Base-by-base conservation (phyloP, 257 asterid species). In the Plantago ovata region DNA sequence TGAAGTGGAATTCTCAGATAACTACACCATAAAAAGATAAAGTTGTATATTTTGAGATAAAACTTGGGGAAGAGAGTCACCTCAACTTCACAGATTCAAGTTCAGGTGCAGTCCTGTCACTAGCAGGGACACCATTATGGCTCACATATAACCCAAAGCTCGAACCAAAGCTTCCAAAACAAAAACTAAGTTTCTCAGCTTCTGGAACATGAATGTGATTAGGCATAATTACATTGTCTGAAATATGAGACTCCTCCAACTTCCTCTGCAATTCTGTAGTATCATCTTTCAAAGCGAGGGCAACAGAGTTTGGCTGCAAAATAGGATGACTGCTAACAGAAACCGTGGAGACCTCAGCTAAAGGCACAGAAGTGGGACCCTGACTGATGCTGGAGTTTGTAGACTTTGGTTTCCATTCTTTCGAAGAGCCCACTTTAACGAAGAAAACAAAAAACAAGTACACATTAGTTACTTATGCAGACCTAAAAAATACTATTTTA, bases 331-430 rank as follows among this genome's bases (percentile, higher is more conserved):
- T 28, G 36, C 36, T 8, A 28, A 28, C 36, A 53, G 85, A 67
- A 63, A 64, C 77, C 15, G 43, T 16, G 39, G 79, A 56, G 70
- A 73, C 77, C 58, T 75, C 89, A 41, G 83, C 41, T 13, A 77
- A 72, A 65, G 72, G 62, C 77, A 70, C 74, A 53, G 68, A 57
- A 51, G 61, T 56, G 42, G 72, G 66, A 62, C 70, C 81, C 60
- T 70, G 84, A 70, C 74, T 58, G 42, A 50, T 64, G 69, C 58
- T 69, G 78, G 81, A 64, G 73, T 70, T 78, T 6, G 79, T 36
- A 61, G 94, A 69, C 76, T 84, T 87, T 49, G 96, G 98, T 70
- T 91, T 87, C 96, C 98, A 87, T 80, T 85, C 96, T 76, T 81
- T 87, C 57, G 62, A 77, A 75, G 84, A 81, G 65, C 83, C 87